These are phyloP conservation scores for Austroboletus eburneus DNA, from an alignment of 768 basidiomycete genomes.

Conservation along the genomic window DNA sequence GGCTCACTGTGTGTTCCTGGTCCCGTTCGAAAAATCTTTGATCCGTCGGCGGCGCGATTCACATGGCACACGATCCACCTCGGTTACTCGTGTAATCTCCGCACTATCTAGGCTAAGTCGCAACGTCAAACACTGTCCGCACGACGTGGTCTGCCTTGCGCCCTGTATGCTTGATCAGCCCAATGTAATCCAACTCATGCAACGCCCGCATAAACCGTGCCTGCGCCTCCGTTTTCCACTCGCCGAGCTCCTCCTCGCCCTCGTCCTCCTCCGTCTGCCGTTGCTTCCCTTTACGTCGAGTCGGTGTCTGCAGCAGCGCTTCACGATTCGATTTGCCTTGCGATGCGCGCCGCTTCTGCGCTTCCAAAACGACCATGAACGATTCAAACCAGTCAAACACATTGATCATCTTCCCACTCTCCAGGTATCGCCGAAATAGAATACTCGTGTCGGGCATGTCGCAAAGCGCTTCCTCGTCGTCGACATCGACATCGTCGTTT, in stretches of 20 bases:
- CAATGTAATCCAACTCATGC: conserved; percentile 79
- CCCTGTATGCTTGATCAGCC: conserved; percentile 75
- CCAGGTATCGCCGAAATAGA: conserved; percentile 70
- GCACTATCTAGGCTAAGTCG: too few species aligned
- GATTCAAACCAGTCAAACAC: conserved; percentile 87
- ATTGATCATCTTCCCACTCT: conserved; percentile 80
- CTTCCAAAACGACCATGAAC: conserved; percentile 64
- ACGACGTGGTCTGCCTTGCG: conserved; percentile 75
- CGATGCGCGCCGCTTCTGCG: conserved; percentile 37
- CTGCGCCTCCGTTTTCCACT: conserved; percentile 63
- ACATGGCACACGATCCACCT: too few species aligned
- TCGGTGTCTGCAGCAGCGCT: conserved; percentile 12
- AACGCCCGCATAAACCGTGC: conserved; percentile 75
- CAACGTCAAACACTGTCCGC: conserved; percentile 57
- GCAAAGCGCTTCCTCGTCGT: conserved; percentile 37
- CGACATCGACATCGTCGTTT: conserved; percentile 11
- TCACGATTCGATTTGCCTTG: neutral
- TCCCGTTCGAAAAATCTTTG: too few species aligned
- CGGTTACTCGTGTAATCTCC: conserved; percentile 9
- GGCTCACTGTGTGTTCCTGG: too few species aligned
- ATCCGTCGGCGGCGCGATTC: neutral
- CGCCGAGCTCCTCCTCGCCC: conserved; percentile 38
- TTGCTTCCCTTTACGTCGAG: conserved; percentile 23
- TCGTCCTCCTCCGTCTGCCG: conserved; percentile 22
- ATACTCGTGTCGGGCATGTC: conserved; percentile 72